Evolutionary conservation across 2,329 filamentous ascomycete species (phyloP), one percentile per base, ranked within the genome.

Genomic region (Epicoccum nigrum): DNA sequence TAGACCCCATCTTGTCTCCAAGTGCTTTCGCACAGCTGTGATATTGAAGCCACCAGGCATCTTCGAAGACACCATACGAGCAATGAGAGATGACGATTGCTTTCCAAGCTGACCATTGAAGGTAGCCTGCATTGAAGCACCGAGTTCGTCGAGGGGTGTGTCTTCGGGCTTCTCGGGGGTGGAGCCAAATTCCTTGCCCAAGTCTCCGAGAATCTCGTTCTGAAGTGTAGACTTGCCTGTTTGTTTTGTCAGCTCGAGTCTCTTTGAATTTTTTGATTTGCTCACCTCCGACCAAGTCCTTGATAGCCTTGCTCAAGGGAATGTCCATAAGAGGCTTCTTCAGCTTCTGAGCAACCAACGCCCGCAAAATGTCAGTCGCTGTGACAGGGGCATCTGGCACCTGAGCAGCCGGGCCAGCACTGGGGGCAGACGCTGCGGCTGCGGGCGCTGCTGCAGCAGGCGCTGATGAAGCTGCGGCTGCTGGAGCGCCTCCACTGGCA

Each of bases 21-120:
- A 79, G 71, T 99, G 95, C 78, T 99, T 99, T 68, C 94, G 86
- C 38, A 95, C 90, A 11, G 91, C 83, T 69, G 93, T 97, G 74
- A 97, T 97, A 75, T 97, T 99, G 85, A 99, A 99, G 56, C 94
- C 94, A 79, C 93, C 94, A 39, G 94, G 94, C 94, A 99, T 99
- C 79, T 99, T 99, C 23, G 94, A 97, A 2, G 94, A 97, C 34
- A 99, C 94, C 72, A 99, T 81, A 63, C 94, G 88, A 41, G 94
- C 94, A 73, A 99, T 88, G 50, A 99, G 84, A 2, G 92, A 95
- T 45, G 90, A 88, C 0, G 94, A 96, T 65, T 97, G 92, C 79
- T 99, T 99, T 75, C 94, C 94, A 55, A 99, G 86, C 78, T 96
- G 93, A 64, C 94, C 94, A 77, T 97, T 94, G 79, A 99, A 99